Evolutionary conservation across 768 basidiomycete species (phyloP), one percentile per base, ranked within the genome.

Genomic region (Exidia glandulosa): DNA sequence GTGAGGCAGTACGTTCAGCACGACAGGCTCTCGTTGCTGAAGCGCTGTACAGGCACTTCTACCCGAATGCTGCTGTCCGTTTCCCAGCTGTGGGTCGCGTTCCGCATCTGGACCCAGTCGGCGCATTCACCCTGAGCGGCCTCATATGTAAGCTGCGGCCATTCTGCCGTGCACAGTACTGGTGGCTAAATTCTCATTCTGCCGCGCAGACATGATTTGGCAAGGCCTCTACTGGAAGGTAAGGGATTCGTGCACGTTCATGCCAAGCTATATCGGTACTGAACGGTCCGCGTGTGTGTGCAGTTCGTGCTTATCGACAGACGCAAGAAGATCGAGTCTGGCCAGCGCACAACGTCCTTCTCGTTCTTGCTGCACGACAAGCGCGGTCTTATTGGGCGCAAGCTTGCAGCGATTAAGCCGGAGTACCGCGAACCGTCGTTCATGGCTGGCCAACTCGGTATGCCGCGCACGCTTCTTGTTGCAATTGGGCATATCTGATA

Each of bases 221-320:
- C 95, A 98, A 75, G 67, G 86, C 32, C 72, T 93, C 31, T 98
- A 98, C 68, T 97, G 91, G 88, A 95, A 96, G 78, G 87, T 84
- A 63, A 60, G n/a, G 69, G n/a, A n/a, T n/a, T n/a, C 36, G 7
- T 56, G 32, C 50, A 62, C 27, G 37, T 57, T 57, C 52, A n/a
- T n/a, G n/a, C n/a, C n/a, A 4, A 23, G 50, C 16, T 2, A n/a
- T 4, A 9, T 23, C 32, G 56, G 27, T 33, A 34, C 56, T 13
- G 34, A 32, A 48, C 7, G 56, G 60, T 48, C 55, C 27, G 54
- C 25, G 34, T 63, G 23, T 61, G 59, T 50, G 33, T 59, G 57
- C 61, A 88, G 84, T 91, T 95, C 70, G 82, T 98, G 56, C 81
- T 95, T 45, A 79, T 95, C 61, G 87, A 95, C 63, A 86, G 93